Base-by-base conservation (phyloP, 768 basidiomycete genomes). In the Pilatotrama ljubarskyi region DNA sequence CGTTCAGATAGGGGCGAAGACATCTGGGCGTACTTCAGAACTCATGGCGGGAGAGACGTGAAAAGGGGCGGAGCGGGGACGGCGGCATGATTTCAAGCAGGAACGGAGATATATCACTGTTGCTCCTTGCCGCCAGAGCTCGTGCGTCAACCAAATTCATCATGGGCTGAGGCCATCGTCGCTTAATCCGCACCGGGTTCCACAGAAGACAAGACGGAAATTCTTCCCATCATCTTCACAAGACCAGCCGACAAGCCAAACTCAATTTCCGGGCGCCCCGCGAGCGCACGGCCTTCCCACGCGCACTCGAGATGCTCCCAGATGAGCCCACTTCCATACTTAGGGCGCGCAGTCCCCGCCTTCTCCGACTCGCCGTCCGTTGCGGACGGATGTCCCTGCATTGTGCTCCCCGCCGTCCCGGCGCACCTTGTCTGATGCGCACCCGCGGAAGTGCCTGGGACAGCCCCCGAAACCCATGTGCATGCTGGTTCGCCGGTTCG, bases 31-130 rank as follows among this genome's bases (percentile, higher is more conserved):
- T 54, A 60, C 48, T 32, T 35, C 40, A 51, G 51, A 40, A 43
- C 55, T 60, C 52, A 56, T 55, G 20, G 35, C 35, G 42, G 41
- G 17, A 14, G 52, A 41, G 47, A 41, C n/a, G 32, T 11, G 46
- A 24, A 18, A 32, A 49, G 41, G 26, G 17, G 15, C 18, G 29
- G 48, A 24, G 15, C 3, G 36, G 51, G 29, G n/a, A 38, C 41
- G 20, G 26, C 11, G n/a, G 49, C 26, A 41, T 38, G 43, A 26
- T 32, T 32, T 15, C 4, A 46, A 5, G 47, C 36, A 18, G 5
- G 59, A 20, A 40, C 51, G 51, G 51, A 50, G 48, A 55, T 55
- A 58, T 58, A 58, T 60, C 44, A 50, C 44, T 26, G 59, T 54
- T 37, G 49, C 32, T 35, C 22, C 35, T 8, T 17, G 35, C 20